Conservation (phyloP, 2,329 filamentous ascomycete genomes). For the Claviceps arundinis region DNA sequence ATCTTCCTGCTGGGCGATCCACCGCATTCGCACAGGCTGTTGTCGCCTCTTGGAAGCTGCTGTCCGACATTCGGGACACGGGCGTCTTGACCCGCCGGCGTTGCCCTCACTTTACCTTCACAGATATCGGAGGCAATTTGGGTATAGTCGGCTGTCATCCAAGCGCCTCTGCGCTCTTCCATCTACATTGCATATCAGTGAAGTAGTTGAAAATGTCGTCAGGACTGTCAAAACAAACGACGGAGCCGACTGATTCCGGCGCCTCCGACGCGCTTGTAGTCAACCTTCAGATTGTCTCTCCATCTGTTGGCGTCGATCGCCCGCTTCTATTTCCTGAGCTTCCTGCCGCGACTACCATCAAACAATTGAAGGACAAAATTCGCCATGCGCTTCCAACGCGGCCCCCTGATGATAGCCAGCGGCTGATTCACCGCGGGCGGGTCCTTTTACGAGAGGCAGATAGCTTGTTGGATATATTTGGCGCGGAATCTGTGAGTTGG, state of each 20-base stretch:
- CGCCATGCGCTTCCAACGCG: conserved; percentile 35
- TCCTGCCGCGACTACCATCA: conserved; percentile 37
- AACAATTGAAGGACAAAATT: conserved; percentile 45
- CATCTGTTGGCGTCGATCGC: conserved; percentile 38
- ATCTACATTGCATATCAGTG: background rate
- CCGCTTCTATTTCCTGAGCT: conserved; percentile 37
- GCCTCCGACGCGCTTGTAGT: conserved; percentile 26
- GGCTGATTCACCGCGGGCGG: conserved; percentile 47
- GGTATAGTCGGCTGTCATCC: background rate
- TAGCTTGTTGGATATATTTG: conserved; percentile 44
- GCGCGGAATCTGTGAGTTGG: conserved; percentile 35
- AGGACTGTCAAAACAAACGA: conserved; percentile 16
- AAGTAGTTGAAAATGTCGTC: conserved; percentile 25
- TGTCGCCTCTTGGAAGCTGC: background rate
- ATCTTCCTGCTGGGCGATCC: too few relatives aligned
- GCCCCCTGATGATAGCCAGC: conserved; percentile 40
- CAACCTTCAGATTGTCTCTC: conserved; percentile 46
- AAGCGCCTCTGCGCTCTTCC: background rate
- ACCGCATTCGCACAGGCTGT: background rate
- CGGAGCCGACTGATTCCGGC: conserved; percentile 11
- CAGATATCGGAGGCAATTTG: background rate
- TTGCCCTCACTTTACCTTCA: background rate
- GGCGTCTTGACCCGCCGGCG: background rate
- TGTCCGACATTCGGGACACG: background rate
- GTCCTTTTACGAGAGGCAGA: conserved; percentile 40